Conservation (phyloP, 2,329 filamentous ascomycete genomes). For the Fusarium sp. region DNA sequence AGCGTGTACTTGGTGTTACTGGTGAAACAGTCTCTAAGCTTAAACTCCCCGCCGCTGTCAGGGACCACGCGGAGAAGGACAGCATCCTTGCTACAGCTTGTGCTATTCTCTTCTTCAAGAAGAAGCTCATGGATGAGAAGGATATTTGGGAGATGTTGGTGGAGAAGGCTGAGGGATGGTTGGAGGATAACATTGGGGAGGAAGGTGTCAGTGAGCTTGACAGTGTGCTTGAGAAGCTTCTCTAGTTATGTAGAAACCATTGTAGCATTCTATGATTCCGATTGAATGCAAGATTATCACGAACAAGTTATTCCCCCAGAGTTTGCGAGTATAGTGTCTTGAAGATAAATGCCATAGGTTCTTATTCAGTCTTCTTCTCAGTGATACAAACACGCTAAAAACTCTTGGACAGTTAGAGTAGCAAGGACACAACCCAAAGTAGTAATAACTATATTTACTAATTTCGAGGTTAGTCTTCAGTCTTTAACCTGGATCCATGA, state of each 20-base stretch:
- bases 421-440: no score
- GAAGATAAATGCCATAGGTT: no score
- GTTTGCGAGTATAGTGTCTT: no score
- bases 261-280: neutral
- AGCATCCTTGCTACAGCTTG: slow-evolving; percentile 49
- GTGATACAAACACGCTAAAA: no score
- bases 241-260: slow-evolving; percentile 2
- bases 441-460: no score
- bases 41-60: slow-evolving; percentile 6
- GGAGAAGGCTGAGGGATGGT: slow-evolving; percentile 68
- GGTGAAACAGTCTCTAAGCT: slow-evolving; percentile 13
- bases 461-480: no score
- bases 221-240: slow-evolving; percentile 29
- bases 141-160: slow-evolving; percentile 75
- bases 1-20: slow-evolving; percentile 44
- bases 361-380: no score
- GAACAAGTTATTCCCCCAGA: no score
- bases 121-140: slow-evolving; percentile 56
- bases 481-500: no score
- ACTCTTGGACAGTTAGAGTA: no score
- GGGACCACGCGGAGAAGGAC: neutral
- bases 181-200: slow-evolving; percentile 48
- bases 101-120: slow-evolving; percentile 57
- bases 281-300: no score
- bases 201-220: slow-evolving; percentile 31